Evolutionary conservation across 164 flowering plant genomes (phyloP).

Genomic region (Akebia trifoliata): DNA sequence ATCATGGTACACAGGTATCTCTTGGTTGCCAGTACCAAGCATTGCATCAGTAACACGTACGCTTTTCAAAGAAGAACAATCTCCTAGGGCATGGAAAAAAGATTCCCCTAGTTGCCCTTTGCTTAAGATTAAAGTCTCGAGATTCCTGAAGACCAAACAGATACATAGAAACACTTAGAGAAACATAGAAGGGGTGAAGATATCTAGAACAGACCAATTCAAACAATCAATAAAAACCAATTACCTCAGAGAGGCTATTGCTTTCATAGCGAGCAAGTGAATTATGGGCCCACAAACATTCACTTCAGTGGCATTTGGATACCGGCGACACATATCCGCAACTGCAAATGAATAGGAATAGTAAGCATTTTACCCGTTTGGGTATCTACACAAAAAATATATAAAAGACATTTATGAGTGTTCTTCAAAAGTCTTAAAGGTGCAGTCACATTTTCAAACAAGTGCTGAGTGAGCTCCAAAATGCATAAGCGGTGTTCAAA

Average conservation of each 20-base stretch:
- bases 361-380: neutral
- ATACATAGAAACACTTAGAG: conserved; percentile 1
- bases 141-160: conserved; percentile 45
- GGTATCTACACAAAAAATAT: neutral
- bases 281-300: conserved; percentile 56
- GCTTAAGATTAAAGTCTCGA: conserved; percentile 67
- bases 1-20: conserved; percentile 70
- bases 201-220: neutral
- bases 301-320: conserved; percentile 81
- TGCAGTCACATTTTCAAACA: no score
- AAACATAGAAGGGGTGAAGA: neutral
- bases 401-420: neutral
- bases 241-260: conserved; percentile 64
- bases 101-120: conserved; percentile 62
- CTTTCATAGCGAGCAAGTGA: conserved; percentile 57
- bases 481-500: no score
- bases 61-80: conserved; percentile 58
- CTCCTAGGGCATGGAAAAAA: conserved; percentile 65
- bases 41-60: conserved; percentile 59
- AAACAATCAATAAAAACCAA: conserved; percentile 4
- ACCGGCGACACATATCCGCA: conserved; percentile 78
- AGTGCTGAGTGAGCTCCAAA: no score
- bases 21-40: conserved; percentile 84
- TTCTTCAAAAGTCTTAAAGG: neutral
- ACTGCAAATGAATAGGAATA: conserved; percentile 39